phyloP scores from a whole-genome alignment of 768 basidiomycete genomes.

The Xerocomellus intermedius region DNA sequence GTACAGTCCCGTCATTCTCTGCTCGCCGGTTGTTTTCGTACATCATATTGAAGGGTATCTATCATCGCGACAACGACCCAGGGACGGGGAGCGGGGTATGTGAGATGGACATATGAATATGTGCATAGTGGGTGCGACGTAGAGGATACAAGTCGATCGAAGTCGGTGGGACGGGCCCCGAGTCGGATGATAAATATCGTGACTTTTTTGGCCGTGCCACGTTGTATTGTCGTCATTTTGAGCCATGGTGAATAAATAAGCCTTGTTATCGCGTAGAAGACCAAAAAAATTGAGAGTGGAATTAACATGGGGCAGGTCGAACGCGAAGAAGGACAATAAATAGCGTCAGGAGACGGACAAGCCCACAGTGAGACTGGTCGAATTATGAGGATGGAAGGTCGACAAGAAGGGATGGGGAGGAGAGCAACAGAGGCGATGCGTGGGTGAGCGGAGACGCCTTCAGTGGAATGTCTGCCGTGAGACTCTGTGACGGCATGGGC shows the following conservation, averaged over 20 bases:
- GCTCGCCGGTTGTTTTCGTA: slow-evolving; percentile 28
- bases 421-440: slow-evolving; percentile 26
- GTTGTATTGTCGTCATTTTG: slow-evolving; percentile 28
- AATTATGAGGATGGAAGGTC: slow-evolving; percentile 24
- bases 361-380: neutral
- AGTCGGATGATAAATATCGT: slow-evolving; percentile 26
- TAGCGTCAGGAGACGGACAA: slow-evolving; percentile 21
- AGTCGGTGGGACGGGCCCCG: slow-evolving; percentile 1
- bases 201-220: slow-evolving; percentile 22
- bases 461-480: slow-evolving; percentile 24
- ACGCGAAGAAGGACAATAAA: slow-evolving; percentile 31
- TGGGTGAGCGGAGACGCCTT: slow-evolving; percentile 27
- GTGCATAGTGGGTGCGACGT: slow-evolving; percentile 25
- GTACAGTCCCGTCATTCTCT: slow-evolving; percentile 33
- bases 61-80: slow-evolving; percentile 33
- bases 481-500: slow-evolving; percentile 30
- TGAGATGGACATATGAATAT: slow-evolving; percentile 24
- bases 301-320: slow-evolving; percentile 6
- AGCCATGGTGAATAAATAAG: slow-evolving; percentile 32
- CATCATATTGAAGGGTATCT: slow-evolving; percentile 31
- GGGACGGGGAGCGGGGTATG: slow-evolving; percentile 13
- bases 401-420: slow-evolving; percentile 21
- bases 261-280: slow-evolving; percentile 21
- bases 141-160: slow-evolving; percentile 30
- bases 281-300: slow-evolving; percentile 12